Evolutionary conservation across 2,329 filamentous ascomycete genomes (phyloP).

Genomic region (Ceratocystis alfenasii): DNA sequence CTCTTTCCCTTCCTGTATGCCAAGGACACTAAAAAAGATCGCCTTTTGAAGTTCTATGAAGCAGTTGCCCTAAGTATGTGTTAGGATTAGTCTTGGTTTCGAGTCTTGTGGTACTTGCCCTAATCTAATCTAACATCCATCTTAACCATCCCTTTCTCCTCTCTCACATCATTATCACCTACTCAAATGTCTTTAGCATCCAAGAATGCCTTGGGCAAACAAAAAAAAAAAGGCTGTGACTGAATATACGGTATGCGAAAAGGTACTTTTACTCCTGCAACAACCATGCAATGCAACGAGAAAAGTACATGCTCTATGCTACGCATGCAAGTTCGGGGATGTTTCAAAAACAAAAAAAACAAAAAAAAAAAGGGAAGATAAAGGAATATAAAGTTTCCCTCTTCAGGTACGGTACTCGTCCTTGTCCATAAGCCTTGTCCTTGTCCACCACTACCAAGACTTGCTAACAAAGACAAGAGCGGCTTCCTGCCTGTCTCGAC

Average conservation of each 20-base stretch:
- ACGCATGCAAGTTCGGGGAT: background rate
- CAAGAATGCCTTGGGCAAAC: background rate
- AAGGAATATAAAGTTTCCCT: background rate
- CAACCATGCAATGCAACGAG: background rate
- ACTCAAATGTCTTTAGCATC: background rate
- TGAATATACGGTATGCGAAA: background rate
- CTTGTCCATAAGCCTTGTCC: background rate
- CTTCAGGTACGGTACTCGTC: background rate
- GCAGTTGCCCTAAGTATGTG: background rate
- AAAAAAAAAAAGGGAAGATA: too few species aligned
- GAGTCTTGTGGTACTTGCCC: background rate
- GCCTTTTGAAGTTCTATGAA: background rate
- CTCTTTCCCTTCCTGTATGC: background rate
- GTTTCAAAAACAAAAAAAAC: background rate
- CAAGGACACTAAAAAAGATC: background rate
- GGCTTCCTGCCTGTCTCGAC: background rate
- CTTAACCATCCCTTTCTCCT: background rate
- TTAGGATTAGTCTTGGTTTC: background rate
- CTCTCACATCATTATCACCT: background rate
- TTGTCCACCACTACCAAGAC: background rate
- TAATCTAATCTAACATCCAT: background rate
- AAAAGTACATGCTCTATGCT: background rate
- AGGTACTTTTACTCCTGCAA: background rate
- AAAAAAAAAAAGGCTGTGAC: background rate
- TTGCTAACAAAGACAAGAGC: background rate